A percentile compares a stretch with the other conserved stretches of the same genome.
These are phyloP conservation scores for Plectosphaerella sp. DNA, from an alignment of 2,329 filamentous ascomycete genomes.

Conservation along the genomic window DNA sequence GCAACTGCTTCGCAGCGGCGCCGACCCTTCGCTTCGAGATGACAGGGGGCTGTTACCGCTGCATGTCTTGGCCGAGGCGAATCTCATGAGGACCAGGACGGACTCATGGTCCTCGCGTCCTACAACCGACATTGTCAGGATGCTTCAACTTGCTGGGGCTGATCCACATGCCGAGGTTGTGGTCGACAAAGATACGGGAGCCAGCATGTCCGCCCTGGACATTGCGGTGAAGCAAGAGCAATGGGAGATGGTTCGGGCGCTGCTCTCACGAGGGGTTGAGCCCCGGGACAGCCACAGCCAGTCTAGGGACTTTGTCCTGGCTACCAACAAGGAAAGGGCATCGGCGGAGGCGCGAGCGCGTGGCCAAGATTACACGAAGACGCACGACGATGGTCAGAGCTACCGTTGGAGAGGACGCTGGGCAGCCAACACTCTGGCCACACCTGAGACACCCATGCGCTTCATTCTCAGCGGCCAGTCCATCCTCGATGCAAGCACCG, in stretches of 20 bases:
- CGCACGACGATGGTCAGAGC: background rate
- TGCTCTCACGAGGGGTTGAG: background rate
- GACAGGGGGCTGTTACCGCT: background rate
- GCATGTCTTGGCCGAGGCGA: background rate
- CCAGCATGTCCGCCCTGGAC: background rate
- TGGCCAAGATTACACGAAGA: background rate
- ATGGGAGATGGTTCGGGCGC: background rate
- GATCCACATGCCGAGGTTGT: conserved; percentile 10
- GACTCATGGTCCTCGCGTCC: background rate
- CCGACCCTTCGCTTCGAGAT: background rate
- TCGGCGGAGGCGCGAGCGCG: background rate
- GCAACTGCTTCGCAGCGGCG: background rate
- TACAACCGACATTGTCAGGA: conserved; percentile 7
- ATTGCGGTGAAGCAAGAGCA: background rate
- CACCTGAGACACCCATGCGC: background rate
- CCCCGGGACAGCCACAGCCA: background rate
- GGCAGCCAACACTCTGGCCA: background rate
- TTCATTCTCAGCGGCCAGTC: background rate
- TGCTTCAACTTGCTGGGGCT: conserved; percentile 12
- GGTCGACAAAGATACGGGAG: background rate
- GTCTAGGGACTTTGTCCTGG: background rate
- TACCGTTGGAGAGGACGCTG: background rate
- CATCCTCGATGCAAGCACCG: background rate
- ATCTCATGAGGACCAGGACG: background rate
- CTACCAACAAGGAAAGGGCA: background rate